Evolutionary conservation across 345 rosid species (phyloP).

Genomic region (Eucalyptus curtisii): DNA sequence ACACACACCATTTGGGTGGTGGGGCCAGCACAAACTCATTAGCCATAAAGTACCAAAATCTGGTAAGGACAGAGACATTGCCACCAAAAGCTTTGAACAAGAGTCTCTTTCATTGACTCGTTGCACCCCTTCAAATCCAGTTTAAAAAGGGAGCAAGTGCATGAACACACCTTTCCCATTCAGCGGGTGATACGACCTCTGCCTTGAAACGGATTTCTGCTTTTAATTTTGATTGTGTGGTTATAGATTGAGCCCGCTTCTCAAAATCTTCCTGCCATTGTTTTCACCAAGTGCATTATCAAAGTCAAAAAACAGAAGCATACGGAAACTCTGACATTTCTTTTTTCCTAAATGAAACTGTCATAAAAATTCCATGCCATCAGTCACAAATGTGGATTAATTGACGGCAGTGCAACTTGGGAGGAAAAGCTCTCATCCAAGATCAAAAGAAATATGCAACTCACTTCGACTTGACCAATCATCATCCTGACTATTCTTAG

Average conservation of each 20-base stretch:
- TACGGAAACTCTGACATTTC: background rate
- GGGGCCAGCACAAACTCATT: background rate
- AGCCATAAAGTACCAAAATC: background rate
- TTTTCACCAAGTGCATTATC: background rate
- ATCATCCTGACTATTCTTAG: background rate
- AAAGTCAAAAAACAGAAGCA: background rate
- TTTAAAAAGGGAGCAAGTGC: background rate
- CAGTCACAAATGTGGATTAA: background rate
- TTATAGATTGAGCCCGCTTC: conserved; percentile 66
- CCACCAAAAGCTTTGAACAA: background rate
- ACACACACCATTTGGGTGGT: background rate
- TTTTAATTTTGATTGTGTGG: conserved; percentile 78
- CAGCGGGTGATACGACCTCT: conserved; percentile 56
- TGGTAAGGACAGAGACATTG: background rate
- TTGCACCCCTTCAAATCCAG: background rate
- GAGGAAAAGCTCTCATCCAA: background rate
- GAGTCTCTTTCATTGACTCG: background rate
- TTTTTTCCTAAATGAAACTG: background rate
- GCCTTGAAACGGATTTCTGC: conserved; percentile 77
- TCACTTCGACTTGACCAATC: background rate
- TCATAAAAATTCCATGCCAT: background rate
- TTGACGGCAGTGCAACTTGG: background rate
- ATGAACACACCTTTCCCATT: conserved; percentile 83
- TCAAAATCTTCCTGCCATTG: conserved; percentile 77
- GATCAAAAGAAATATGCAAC: background rate